Base-by-base conservation (phyloP, 2,329 filamentous ascomycete genomes). In the Fusarium pilosicola region DNA sequence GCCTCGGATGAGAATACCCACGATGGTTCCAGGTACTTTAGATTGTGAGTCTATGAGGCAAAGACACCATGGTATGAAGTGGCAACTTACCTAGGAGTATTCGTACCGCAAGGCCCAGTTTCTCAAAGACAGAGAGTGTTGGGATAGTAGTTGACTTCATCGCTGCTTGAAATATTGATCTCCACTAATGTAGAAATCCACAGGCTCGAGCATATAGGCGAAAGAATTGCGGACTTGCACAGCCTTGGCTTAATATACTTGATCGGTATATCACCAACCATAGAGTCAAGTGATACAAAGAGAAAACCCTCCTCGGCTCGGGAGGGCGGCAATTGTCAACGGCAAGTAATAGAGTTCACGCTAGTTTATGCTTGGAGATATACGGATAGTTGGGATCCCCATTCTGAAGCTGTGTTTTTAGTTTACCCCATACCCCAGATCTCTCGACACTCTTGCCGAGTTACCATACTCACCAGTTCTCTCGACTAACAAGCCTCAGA, bases 21-120 rank as follows among this genome's bases (percentile, higher is more conserved):
- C 12, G 26, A 55, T 41, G 2, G 34, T 55, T 11, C 36, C 36
- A 4, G 52, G 52, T 20, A 41, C 52, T 55, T 13, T 3, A 18
- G 2, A 11, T 4, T n/a, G 34, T 55, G 7, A 55, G 51, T 30
- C 3, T 17, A 28, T 0, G 13, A 12, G 24, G 24, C 3, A 28
- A 5, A 2, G 6, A 38, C 3, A 14, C 4, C n/a, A 5, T 28
- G 1, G 1, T 5, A 3, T 15, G 34, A 13, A 7, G 2, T 18
- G 10, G 0, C 0, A 14, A 3, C 34, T 55, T 10, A 55, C 51
- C 24, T 11, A 41, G 20, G 10, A 41, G 36, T 5, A 55, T 5
- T 1, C 13, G 24, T 3, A n/a, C 8, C 0, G 20, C 52, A 18
- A 55, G 26, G 7, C 22, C 14, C 20, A 55, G 1, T 13, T 22